Conservation (phyloP, 2,329 filamentous ascomycete genomes). For the Aspergillus costaricaensis region DNA sequence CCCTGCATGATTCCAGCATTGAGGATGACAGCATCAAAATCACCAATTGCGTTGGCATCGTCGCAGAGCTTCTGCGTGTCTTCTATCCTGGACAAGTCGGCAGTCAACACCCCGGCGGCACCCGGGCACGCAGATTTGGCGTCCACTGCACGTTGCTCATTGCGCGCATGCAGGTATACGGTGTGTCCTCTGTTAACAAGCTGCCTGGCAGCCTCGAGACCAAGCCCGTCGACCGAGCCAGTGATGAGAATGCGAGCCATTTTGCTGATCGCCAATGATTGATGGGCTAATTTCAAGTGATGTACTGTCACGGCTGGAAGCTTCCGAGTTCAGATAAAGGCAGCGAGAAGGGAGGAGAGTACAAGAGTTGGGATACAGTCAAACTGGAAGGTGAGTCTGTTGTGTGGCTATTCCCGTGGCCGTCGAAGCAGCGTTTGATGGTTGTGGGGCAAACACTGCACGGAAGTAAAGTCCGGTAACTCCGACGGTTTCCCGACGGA, state of each 20-base stretch:
- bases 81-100: conserved; percentile 53
- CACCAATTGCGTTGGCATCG: conserved; percentile 52
- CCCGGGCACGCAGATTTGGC: conserved; percentile 51
- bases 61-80: conserved; percentile 53
- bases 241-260: conserved; percentile 51
- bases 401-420: too few relatives aligned
- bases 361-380: too few relatives aligned
- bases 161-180: conserved; percentile 59
- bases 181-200: conserved; percentile 55
- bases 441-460: too few relatives aligned
- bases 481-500: too few relatives aligned
- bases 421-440: too few relatives aligned
- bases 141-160: conserved; percentile 53
- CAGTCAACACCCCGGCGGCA: conserved; percentile 53
- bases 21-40: conserved; percentile 59
- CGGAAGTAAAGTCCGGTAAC: too few relatives aligned
- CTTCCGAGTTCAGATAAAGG: too few relatives aligned
- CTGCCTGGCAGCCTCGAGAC: conserved; percentile 52
- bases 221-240: conserved; percentile 59
- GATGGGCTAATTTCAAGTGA: too few relatives aligned
- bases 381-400: too few relatives aligned
- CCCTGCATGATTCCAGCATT: conserved; percentile 56
- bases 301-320: too few relatives aligned
- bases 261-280: too few relatives aligned
- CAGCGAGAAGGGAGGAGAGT: too few relatives aligned